These are phyloP conservation scores for Hyaloscypha finlandica DNA, from an alignment of 495 filamentous ascomycete genomes.

Conservation along the genomic window DNA sequence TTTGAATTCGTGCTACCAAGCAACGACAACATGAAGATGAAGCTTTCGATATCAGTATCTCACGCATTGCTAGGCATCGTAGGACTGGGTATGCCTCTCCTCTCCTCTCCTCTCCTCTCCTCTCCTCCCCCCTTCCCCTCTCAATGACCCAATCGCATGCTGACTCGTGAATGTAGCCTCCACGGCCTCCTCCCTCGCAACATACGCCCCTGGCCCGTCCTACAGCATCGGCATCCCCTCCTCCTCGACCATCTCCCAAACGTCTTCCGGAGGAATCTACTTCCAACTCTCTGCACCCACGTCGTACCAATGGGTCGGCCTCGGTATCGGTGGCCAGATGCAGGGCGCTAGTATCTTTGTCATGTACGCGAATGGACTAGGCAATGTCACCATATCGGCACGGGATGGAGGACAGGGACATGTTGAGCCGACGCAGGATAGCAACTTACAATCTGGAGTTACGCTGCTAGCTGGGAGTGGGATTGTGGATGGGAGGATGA, in stretches of 20 bases:
- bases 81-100: background rate
- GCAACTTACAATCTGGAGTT: slow-evolving; percentile 40
- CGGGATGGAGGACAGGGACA: slow-evolving; percentile 54
- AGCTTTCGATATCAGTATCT: too few species aligned
- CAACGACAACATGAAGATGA: too few species aligned
- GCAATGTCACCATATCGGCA: slow-evolving; percentile 69
- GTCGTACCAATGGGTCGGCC: slow-evolving; percentile 61
- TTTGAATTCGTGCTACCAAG: too few species aligned
- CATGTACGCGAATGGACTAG: slow-evolving; percentile 59
- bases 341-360: slow-evolving; percentile 67
- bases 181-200: slow-evolving; percentile 7
- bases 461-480: slow-evolving; percentile 65
- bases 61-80: too few species aligned
- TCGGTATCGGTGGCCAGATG: slow-evolving; percentile 67
- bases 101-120: slow-evolving; percentile 18
- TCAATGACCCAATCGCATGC: too few species aligned
- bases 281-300: slow-evolving; percentile 66
- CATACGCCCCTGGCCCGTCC: slow-evolving; percentile 21
- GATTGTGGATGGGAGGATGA: slow-evolving; percentile 53
- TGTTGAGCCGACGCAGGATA: slow-evolving; percentile 53
- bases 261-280: slow-evolving; percentile 54
- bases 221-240: slow-evolving; percentile 29
- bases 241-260: slow-evolving; percentile 19
- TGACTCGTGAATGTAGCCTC: too few species aligned
- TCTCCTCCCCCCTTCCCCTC: slow-evolving; percentile 15